Percentiles rank a stretch among this genome's conserved stretches.
Conservation (phyloP, 148 eudicot species). For the Persicaria maculosa region DNA sequence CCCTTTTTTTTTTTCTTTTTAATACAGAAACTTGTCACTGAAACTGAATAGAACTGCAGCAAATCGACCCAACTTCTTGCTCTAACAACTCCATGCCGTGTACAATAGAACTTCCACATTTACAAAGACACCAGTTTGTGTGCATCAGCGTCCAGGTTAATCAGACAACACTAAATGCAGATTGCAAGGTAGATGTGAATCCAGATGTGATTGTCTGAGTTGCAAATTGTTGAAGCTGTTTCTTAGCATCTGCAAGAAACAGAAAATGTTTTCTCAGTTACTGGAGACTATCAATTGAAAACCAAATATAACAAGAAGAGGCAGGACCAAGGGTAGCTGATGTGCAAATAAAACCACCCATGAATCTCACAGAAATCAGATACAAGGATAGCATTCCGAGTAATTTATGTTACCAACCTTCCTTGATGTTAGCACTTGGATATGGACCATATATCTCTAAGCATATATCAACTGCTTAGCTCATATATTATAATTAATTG, state of each 20-base stretch:
- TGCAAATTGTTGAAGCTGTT: conserved; percentile 93
- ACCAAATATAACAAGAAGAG: not conserved
- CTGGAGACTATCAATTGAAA: not conserved
- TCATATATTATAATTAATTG: not conserved
- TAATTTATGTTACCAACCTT: not conserved
- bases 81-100: not conserved
- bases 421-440: not conserved
- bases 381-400: not conserved
- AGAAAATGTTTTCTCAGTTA: not conserved
- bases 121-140: conserved; percentile 3
- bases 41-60: not conserved
- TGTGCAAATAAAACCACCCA: not conserved
- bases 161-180: conserved; percentile 86
- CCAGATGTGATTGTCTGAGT: conserved; percentile 87
- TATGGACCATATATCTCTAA: not conserved
- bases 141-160: not conserved
- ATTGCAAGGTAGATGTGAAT: conserved; percentile 64
- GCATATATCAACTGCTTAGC: not conserved
- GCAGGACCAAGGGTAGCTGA: not conserved
- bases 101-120: not conserved
- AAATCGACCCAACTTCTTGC: not conserved
- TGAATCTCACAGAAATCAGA: not conserved
- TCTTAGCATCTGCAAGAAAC: conserved; percentile 77
- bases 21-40: not conserved
- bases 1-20: too few species aligned